These are phyloP conservation scores for Endocladia muricata DNA, from an alignment of 31 red algal genomes.

Conservation along the genomic window DNA sequence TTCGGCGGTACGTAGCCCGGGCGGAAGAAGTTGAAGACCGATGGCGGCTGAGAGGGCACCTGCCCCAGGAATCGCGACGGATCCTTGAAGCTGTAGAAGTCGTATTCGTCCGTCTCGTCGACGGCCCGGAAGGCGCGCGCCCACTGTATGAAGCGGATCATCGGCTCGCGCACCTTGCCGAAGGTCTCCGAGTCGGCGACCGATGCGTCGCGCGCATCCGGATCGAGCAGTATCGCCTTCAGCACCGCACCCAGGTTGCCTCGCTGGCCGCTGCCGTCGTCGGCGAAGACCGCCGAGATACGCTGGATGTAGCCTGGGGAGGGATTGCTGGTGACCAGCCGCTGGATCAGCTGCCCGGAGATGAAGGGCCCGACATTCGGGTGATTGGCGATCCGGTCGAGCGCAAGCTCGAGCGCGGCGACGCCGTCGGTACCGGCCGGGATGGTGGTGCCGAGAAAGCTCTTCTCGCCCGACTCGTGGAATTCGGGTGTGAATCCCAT, in stretches of 20 bases:
- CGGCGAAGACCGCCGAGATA: neutral
- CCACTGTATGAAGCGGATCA: neutral
- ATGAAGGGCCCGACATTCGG: constrained; percentile 8
- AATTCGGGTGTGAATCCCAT: neutral
- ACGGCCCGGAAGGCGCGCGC: neutral
- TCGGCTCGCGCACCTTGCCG: neutral
- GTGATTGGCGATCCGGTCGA: neutral
- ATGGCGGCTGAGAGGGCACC: neutral
- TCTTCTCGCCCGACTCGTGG: neutral
- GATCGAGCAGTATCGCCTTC: neutral
- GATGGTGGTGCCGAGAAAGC: neutral
- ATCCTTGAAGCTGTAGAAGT: neutral
- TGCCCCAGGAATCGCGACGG: neutral
- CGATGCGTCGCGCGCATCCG: neutral
- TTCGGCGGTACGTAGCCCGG: constrained; percentile 10
- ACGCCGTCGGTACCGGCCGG: neutral
- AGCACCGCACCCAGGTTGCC: neutral
- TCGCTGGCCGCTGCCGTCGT: neutral
- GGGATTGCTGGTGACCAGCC: neutral
- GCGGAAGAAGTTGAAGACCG: constrained; percentile 8
- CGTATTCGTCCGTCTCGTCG: neutral
- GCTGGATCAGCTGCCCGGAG: neutral
- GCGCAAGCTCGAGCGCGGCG: neutral
- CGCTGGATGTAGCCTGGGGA: neutral
- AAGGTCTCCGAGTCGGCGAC: neutral